Percentiles rank a stretch among this genome's conserved stretches.
Evolutionary conservation across 164 flowering plant genomes (phyloP).

Genomic region (Magnolia changhungtana): DNA sequence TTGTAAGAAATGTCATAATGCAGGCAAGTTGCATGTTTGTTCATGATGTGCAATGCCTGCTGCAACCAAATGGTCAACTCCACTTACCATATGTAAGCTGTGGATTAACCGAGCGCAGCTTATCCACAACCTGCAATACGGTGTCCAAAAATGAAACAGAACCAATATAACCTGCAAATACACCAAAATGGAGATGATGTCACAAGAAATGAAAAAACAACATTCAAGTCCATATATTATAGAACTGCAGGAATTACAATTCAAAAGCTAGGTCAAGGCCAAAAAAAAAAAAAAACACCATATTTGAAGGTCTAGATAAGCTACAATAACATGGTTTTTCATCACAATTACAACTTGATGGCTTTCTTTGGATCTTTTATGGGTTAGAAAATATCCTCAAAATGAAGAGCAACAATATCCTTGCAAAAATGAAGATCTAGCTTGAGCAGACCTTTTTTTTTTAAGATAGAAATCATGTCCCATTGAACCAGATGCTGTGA

Average conservation of each 20-base stretch:
- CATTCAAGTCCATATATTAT: background rate
- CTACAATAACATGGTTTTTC: background rate
- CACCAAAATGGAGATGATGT: background rate
- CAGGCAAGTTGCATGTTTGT: too few species aligned
- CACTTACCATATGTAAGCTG: constrained; percentile 72
- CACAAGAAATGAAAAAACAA: constrained; percentile 7
- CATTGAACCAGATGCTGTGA: too few species aligned
- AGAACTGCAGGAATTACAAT: background rate
- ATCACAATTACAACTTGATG: too few species aligned
- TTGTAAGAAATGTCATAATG: too few species aligned
- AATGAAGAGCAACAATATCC: background rate
- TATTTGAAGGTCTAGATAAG: background rate
- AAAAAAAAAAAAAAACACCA: too few species aligned
- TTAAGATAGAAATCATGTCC: too few species aligned
- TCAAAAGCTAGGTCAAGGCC: background rate
- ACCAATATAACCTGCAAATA: constrained; percentile 88
- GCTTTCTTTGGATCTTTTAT: too few species aligned
- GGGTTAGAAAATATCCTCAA: too few species aligned
- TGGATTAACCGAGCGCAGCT: constrained; percentile 86
- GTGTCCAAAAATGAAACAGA: constrained; percentile 85
- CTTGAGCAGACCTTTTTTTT: background rate
- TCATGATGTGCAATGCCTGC: background rate
- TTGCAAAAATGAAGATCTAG: background rate
- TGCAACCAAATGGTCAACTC: background rate
- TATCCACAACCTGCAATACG: constrained; percentile 72